Evolutionary conservation across 352 stramenopile species (phyloP), one percentile per base, ranked within the genome.

Genomic region (Phytophthora multivora): DNA sequence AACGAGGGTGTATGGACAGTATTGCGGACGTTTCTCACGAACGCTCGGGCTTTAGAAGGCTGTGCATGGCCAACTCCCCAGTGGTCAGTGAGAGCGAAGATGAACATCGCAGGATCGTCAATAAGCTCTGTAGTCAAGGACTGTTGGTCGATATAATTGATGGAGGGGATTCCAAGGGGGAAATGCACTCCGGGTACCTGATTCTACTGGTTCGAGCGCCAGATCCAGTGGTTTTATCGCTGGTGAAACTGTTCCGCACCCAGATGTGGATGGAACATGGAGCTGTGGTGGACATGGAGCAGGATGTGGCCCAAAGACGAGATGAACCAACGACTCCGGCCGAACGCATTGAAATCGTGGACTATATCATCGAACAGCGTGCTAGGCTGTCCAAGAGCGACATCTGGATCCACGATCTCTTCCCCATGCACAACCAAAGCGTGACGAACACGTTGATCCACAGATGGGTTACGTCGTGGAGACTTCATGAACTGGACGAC

Each of bases 91-190:
- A 90, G 35, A 90, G 85, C 50, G 85, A 95, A 67, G 85, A 93
- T 50, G 83, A 93, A 51, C 86, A 95, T 43, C 81, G 83, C 2
- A 69, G 85, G 16, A 90, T 95, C 18, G 82, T 95, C 3, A 85
- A 88, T 48, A 86, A 89, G 35, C 59, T 95, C 2, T 91, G 81
- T 31, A 76, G 63, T 2, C 77, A 93, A 68, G 86, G 86, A 0
- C 35, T 95, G 0, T 51, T 87, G 3, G 84, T 95, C 38, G 86
- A 95, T 55, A 91, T 95, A 33, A 91, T 95, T 46, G 86, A 93
- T 57, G 86, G 84, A 23, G 85, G 84, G 18, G 77, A 95, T 51
- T 88, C 83, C 15, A 89, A 88, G 23, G 79, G 83, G 1, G 83
- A 94, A 51, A 92, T 94, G 78, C 87, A 90, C 57, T 86, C 83